Conservation (phyloP, 73 alveolate species). For the Tetrahymena elliotti region DNA sequence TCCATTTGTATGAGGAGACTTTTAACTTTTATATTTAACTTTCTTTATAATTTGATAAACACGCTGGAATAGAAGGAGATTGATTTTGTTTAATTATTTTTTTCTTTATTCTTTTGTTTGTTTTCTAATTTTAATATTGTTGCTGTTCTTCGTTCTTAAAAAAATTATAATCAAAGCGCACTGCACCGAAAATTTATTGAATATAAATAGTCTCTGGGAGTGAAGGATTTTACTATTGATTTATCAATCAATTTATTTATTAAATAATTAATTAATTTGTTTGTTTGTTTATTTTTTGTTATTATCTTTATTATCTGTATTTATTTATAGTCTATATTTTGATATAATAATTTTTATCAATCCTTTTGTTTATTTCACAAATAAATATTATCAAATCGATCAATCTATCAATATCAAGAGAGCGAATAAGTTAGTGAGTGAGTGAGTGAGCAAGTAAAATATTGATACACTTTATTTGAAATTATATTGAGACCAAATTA, state of each 20-base stretch:
- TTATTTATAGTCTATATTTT: neutral
- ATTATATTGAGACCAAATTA: neutral
- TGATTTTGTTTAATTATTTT: neutral
- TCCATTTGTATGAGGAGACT: neutral
- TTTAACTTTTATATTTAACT: neutral
- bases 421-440: neutral
- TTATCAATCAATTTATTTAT: neutral
- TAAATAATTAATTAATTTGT: too few relatives aligned
- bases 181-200: neutral
- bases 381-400: too few relatives aligned
- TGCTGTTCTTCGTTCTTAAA: neutral
- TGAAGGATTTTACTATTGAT: neutral
- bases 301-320: neutral
- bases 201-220: neutral
- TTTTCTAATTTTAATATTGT: neutral
- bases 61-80: neutral
- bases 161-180: neutral
- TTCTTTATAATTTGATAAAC: neutral
- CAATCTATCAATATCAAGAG: too few relatives aligned
- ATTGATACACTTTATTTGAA: neutral
- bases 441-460: neutral
- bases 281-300: too few relatives aligned
- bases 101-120: neutral
- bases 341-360: too few relatives aligned
- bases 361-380: neutral